Base-by-base conservation (phyloP, 2,329 filamentous ascomycete genomes). In the Ophidiomyces ophidiicola region DNA sequence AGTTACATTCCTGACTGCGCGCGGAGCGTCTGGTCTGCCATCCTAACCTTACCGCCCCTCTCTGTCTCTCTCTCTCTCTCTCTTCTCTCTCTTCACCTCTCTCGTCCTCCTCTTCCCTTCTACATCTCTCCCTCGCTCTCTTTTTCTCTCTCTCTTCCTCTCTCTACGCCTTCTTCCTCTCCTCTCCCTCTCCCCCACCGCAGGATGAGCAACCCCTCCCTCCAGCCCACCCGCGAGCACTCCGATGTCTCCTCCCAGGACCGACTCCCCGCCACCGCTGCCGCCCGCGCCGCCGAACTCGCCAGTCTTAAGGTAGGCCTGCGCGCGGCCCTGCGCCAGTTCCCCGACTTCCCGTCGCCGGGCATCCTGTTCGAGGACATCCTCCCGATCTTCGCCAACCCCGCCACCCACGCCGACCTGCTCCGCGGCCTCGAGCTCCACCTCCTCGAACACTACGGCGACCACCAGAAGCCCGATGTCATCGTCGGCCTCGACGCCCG, bases 321-420 rank as follows among this genome's bases (percentile, higher is more conserved):
- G 70, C 71, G 78, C 57, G 64, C 67, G 50, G 75, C 80, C 44
- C 75, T 96, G 52, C 82, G 83, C 63, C 79, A 86, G 61, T 93
- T 85, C 67, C 76, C 78, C 55, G 85, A 96, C 70, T 96, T 94
- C 68, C 88, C 88, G 44, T 79, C 81, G 49, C 78, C 82, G 32
- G 88, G 90, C 61, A 88, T 98, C 58, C 72, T 93, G 55, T 98
- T 98, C 65, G 85, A 94, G 68, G 90, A 98, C 60, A 96, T 98
- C 65, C 80, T 98, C 63, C 90, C 90, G 45, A 80, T 96, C 58
- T 96, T 98, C 70, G 78, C 83, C 59, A 73, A 85, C 56, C 77
- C 79, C 40, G 57, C 61, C 36, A 70, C 82, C 45, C 88, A 94
- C 66, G 70, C 74, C 50, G 72, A 76, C 41, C 79, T 98, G 43